A percentile compares a stretch with the other conserved stretches of the same genome.
Conservation (phyloP, 2,329 filamentous ascomycete species). For the Scorias spongiosa region DNA sequence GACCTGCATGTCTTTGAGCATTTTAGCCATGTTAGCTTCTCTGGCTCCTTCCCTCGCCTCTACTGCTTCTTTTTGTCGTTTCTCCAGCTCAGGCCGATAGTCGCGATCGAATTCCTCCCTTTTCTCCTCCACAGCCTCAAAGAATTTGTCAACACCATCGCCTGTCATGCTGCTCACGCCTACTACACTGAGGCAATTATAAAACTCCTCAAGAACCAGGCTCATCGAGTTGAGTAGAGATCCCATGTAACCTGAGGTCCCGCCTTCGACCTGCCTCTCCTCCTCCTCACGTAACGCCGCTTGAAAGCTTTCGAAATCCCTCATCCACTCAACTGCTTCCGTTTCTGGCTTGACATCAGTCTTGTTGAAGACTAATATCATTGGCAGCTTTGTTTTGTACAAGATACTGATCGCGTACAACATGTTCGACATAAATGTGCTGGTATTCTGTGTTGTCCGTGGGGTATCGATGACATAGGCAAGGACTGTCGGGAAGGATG, state of each 20-base stretch:
- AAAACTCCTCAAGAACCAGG: slow-evolving; percentile 93
- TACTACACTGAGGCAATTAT: slow-evolving; percentile 82
- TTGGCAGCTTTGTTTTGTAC: slow-evolving; percentile 95
- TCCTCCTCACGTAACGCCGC: slow-evolving; percentile 69
- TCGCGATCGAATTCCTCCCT: slow-evolving; percentile 75
- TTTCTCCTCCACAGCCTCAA: slow-evolving; percentile 76
- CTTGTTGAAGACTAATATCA: slow-evolving; percentile 99
- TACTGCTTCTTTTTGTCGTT: slow-evolving; percentile 58
- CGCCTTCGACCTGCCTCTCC: slow-evolving; percentile 55
- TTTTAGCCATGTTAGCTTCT: slow-evolving; percentile 71
- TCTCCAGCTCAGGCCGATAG: slow-evolving; percentile 83
- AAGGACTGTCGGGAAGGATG: slow-evolving; percentile 89
- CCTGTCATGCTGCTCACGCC: slow-evolving; percentile 89
- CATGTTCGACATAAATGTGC: slow-evolving; percentile 99
- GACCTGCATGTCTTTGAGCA: slow-evolving; percentile 86
- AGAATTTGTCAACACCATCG: slow-evolving; percentile 84
- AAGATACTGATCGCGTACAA: slow-evolving; percentile 96
- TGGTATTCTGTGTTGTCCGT: slow-evolving; percentile 78
- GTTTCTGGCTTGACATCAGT: slow-evolving; percentile 90
- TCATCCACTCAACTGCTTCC: slow-evolving; percentile 95
- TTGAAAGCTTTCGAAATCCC: slow-evolving; percentile 93
- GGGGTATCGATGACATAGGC: slow-evolving; percentile 97
- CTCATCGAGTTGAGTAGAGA: slow-evolving; percentile 96
- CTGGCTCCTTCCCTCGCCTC: slow-evolving; percentile 55
- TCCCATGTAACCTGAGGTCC: slow-evolving; percentile 89